Conservation (phyloP, 1,139 yeast genomes). For the Zygosaccharomyces sapae region DNA sequence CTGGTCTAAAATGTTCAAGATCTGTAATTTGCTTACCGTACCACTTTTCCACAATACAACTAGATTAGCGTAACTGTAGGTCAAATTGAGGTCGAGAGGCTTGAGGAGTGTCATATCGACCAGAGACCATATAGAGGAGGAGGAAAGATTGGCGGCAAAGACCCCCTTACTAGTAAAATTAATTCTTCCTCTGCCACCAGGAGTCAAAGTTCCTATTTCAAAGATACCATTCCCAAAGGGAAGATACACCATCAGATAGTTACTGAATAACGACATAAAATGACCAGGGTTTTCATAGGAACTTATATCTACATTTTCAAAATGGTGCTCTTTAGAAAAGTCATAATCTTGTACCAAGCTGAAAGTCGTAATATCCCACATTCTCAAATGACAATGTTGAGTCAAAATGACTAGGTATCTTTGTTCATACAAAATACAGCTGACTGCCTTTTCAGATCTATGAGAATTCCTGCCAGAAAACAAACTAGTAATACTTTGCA, state of each 20-base stretch:
- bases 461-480: conserved; percentile 21
- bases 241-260: conserved; percentile 35
- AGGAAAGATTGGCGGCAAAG: conserved; percentile 29
- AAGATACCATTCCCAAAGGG: conserved; percentile 46
- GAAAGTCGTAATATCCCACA: conserved; percentile 52
- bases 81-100: conserved; percentile 29
- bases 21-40: conserved; percentile 47
- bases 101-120: conserved; percentile 36
- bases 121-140: conserved; percentile 48
- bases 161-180: conserved; percentile 11
- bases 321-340: conserved; percentile 29
- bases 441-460: conserved; percentile 25
- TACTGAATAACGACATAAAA: conserved; percentile 23
- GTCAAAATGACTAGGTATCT: conserved; percentile 28
- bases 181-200: conserved; percentile 26
- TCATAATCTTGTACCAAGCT: conserved; percentile 36
- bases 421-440: conserved; percentile 24
- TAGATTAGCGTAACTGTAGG: conserved; percentile 27
- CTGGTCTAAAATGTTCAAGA: conserved; percentile 34
- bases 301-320: conserved; percentile 15
- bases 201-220: conserved; percentile 40
- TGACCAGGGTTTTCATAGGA: conserved; percentile 27
- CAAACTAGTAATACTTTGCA: conserved; percentile 41
- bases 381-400: conserved; percentile 39
- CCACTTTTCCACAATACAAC: conserved; percentile 63